A percentile compares a stretch with the other conserved stretches of the same genome.
Evolutionary conservation across 495 filamentous ascomycete species (phyloP).

Genomic region (Pseudevernia furfuracea): DNA sequence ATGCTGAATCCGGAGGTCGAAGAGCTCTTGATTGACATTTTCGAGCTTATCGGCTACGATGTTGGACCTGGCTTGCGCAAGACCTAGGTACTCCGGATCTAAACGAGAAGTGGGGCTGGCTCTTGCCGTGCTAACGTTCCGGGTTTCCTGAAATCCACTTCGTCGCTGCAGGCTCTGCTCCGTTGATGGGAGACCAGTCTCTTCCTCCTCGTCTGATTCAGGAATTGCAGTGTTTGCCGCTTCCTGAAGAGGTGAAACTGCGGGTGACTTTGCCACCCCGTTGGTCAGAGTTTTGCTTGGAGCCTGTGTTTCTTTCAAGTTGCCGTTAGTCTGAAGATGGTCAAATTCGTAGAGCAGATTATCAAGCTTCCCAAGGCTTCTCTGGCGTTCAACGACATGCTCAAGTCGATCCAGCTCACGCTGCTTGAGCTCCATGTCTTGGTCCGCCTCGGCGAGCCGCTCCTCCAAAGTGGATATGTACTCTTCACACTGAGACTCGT

Average conservation of each 20-base stretch:
- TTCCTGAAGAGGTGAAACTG: conserved; percentile 38
- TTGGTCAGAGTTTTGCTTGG: conserved; percentile 21
- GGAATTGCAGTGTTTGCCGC: conserved; percentile 47
- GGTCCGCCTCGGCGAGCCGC: conserved; percentile 88
- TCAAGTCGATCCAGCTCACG: conserved; percentile 90
- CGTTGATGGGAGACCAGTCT: not conserved
- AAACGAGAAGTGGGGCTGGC: conserved; percentile 24
- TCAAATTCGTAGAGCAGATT: conserved; percentile 86
- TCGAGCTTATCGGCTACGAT: conserved; percentile 91
- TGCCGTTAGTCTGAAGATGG: conserved; percentile 59
- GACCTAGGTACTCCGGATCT: conserved; percentile 51
- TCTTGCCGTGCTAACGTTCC: conserved; percentile 27
- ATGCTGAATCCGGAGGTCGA: conserved; percentile 84
- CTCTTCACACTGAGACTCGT: conserved; percentile 80
- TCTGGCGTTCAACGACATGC: conserved; percentile 90
- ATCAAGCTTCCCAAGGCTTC: conserved; percentile 90
- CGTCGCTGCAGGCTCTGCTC: conserved; percentile 10
- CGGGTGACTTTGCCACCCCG: conserved; percentile 18
- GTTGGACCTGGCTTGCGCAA: conserved; percentile 59
- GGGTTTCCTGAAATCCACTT: conserved; percentile 25
- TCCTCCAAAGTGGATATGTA: conserved; percentile 98
- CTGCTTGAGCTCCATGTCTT: conserved; percentile 94
- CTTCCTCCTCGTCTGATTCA: conserved; percentile 43
- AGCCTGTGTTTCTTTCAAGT: conserved; percentile 30
- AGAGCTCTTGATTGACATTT: conserved; percentile 82